These are phyloP conservation scores for Rostrohypoxylon terebratum DNA, from an alignment of 495 filamentous ascomycete genomes.

Conservation along the genomic window DNA sequence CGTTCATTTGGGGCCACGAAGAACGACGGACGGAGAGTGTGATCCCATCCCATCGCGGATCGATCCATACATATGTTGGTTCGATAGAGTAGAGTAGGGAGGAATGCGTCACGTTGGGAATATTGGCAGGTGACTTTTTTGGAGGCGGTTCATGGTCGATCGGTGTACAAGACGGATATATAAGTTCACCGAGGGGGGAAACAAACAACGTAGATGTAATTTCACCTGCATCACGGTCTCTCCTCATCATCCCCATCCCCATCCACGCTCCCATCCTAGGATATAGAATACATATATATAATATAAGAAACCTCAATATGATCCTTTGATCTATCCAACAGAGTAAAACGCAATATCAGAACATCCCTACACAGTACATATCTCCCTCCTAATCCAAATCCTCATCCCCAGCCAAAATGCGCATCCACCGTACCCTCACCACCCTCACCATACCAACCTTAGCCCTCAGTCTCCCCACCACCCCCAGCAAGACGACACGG, in stretches of 20 bases:
- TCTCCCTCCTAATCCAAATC: not conserved
- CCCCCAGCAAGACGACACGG: not conserved
- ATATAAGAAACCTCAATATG: not conserved
- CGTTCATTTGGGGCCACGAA: not conserved
- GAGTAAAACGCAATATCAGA: not conserved
- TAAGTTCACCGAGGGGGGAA: not conserved
- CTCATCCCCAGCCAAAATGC: conserved; percentile 24
- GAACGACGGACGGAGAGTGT: not conserved
- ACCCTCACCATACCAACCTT: conserved; percentile 21
- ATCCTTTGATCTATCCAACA: not conserved
- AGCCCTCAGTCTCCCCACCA: conserved; percentile 30
- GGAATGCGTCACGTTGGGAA: conserved; percentile 20
- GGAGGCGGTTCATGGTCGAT: not conserved
- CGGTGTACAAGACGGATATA: not conserved
- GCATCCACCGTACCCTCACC: conserved; percentile 27
- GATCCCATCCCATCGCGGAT: conserved; percentile 5
- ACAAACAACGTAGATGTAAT: not conserved
- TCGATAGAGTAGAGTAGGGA: not conserved
- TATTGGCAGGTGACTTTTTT: not conserved
- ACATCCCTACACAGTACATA: not conserved
- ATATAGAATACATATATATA: not conserved
- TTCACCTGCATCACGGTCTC: not conserved
- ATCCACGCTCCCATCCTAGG: no score
- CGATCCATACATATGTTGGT: not conserved
- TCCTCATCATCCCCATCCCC: not conserved